phyloP scores from a whole-genome alignment of 2,329 filamentous ascomycete species.

The Calonectria crousiana region DNA sequence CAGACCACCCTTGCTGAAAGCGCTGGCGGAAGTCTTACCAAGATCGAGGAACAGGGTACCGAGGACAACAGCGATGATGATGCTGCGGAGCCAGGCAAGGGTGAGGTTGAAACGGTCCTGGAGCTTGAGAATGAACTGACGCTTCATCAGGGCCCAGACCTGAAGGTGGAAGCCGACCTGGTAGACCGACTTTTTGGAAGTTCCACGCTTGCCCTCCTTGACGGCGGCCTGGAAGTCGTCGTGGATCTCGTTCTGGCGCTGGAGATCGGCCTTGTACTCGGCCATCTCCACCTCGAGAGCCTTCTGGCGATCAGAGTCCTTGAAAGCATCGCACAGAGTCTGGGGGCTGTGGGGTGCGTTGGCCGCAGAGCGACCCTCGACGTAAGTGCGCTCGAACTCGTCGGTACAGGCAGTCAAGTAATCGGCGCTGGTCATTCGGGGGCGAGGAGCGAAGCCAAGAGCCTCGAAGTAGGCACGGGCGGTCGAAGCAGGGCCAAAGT shows the following conservation, averaged over 20 bases:
- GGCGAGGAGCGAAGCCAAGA: slow-evolving; percentile 80
- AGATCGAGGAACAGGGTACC: slow-evolving; percentile 84
- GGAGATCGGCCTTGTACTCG: slow-evolving; percentile 73
- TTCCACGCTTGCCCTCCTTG: slow-evolving; percentile 81
- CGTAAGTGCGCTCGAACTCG: slow-evolving; percentile 84
- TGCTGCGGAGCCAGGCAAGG: slow-evolving; percentile 76
- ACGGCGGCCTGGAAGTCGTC: slow-evolving; percentile 84
- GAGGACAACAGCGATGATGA: slow-evolving; percentile 81
- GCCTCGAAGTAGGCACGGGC: slow-evolving; percentile 82
- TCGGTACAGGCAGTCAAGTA: slow-evolving; percentile 87
- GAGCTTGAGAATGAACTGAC: slow-evolving; percentile 87
- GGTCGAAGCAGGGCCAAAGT: slow-evolving; percentile 76
- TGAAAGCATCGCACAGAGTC: slow-evolving; percentile 77
- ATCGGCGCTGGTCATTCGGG: slow-evolving; percentile 83
- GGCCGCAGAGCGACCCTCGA: slow-evolving; percentile 71
- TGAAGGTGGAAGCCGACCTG: slow-evolving; percentile 86
- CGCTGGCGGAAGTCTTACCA: slow-evolving; percentile 73
- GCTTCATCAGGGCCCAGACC: slow-evolving; percentile 84
- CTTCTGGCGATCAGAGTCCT: slow-evolving; percentile 70
- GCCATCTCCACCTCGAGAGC: slow-evolving; percentile 74
- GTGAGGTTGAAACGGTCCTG: slow-evolving; percentile 84
- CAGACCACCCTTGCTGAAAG: slow-evolving; percentile 85
- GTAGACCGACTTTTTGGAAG: slow-evolving; percentile 83
- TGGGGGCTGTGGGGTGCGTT: slow-evolving; percentile 78
- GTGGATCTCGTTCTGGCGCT: slow-evolving; percentile 74